Base-by-base conservation (phyloP, 805 yeast genomes). In the Teunomyces atbi region DNA sequence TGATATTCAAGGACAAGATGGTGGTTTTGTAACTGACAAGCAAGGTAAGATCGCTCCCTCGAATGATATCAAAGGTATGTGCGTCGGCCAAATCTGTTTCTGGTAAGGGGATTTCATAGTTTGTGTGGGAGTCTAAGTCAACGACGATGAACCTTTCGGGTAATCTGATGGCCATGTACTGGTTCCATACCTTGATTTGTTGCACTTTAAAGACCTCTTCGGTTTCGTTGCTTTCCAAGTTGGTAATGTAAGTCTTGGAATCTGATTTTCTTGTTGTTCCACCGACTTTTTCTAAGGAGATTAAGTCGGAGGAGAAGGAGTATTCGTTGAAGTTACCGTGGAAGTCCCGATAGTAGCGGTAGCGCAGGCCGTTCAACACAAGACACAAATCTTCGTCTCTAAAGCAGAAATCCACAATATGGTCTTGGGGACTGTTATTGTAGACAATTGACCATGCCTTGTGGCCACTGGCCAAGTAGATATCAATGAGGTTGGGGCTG, bases 271-370 rank as follows among this genome's bases (percentile, higher is more conserved):
- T 27, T 23, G 29, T 28, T 20, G 26, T 7, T 20, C 28, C n/a
- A 13, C 37, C 10, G 32, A 33, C 12, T 44, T 45, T 12, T 48
- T 15, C 28, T 52, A 46, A 15, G 58, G 61, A 20, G 62, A 59
- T 48, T 36, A 61, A 44, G 29, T 58, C 56, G 5, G 55, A 47
- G 5, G 59, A 57, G 43, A 50, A 68, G 7, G 45, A 41, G 53
- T 71, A 75, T 54, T 83, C 89, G 41, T 73, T 71, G 59, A 86
- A 88, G 38, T 79, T 83, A 3, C 88, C 86, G 16, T 79, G 78
- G 51, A 85, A 81, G 55, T 86, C 90, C 35, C 71, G 64, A 62
- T 86, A 87, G 21, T 74, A 66, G 21, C 95, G 68, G 19, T 74
- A 77, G 23, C 65, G 69, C 5, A 85, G 84, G 42, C 69, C 66